phyloP scores from a whole-genome alignment of 2,329 filamentous ascomycete species.

The Paecilomyces fulvus region DNA sequence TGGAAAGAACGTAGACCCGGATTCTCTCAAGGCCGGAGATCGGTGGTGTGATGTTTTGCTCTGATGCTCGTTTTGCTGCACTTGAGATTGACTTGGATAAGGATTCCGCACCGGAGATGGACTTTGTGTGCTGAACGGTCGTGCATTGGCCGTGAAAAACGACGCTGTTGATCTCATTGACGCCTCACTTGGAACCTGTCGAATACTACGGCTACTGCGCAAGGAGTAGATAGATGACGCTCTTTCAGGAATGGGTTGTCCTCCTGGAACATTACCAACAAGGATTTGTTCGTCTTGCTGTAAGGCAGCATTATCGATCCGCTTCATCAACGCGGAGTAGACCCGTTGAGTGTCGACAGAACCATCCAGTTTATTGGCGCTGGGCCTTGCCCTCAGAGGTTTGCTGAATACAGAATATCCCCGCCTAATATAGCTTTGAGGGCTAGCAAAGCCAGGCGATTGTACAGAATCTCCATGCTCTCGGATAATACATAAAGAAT shows the following conservation, averaged over 20 bases:
- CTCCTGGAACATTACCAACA: constrained; percentile 22
- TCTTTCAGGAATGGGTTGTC: constrained; percentile 20
- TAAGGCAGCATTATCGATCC: constrained; percentile 21
- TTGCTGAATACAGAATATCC: constrained; percentile 20
- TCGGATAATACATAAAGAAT: constrained; percentile 36
- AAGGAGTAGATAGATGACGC: constrained; percentile 17
- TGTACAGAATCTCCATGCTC: constrained; percentile 28
- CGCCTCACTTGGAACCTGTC: constrained; percentile 21
- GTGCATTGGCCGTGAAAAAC: constrained; percentile 20
- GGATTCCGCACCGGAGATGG: constrained; percentile 1
- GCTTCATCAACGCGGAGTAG: constrained; percentile 36
- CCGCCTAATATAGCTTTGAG: constrained; percentile 14
- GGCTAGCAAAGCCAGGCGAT: constrained; percentile 14
- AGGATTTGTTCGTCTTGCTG: constrained; percentile 16
- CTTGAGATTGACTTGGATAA: constrained; percentile 12
- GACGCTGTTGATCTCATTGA: constrained; percentile 22
- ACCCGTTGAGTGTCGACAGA: constrained; percentile 31
- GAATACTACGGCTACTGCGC: constrained; percentile 20
- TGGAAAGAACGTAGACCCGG: constrained; percentile 14
- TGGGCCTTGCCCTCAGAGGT: constrained; percentile 10
- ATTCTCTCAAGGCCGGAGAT: constrained; percentile 3
- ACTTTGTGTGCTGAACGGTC: constrained; percentile 3
- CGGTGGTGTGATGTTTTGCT: constrained; percentile 3
- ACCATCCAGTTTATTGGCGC: constrained; percentile 11
- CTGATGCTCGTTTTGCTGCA: constrained; percentile 8